Evolutionary conservation across 129 eudicot species (phyloP).

Genomic region (Rutidosis leptorrhynchoides): DNA sequence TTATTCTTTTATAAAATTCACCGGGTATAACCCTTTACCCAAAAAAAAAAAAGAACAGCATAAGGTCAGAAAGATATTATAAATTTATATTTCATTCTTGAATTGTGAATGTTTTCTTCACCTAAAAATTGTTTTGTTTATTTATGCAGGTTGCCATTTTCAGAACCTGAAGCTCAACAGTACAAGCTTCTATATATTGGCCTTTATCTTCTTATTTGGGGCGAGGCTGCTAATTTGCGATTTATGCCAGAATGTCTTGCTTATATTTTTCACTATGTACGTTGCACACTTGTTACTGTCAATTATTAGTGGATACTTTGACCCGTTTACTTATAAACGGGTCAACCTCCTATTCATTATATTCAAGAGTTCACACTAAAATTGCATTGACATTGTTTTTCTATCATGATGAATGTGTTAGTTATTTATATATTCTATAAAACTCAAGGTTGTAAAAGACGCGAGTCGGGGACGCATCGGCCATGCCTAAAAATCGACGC

Average conservation of each 20-base stretch:
- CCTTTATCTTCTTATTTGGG: constrained; percentile 97
- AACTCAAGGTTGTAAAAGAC: too few species aligned
- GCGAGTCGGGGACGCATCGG: too few species aligned
- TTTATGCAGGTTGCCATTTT: constrained; percentile 64
- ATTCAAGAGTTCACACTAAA: background rate
- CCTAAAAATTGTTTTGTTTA: constrained; percentile 1
- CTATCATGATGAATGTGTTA: background rate
- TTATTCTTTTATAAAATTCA: too few species aligned
- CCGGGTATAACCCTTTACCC: too few species aligned
- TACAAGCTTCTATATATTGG: constrained; percentile 80
- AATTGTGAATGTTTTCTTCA: background rate
- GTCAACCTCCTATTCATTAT: background rate
- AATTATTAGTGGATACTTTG: background rate
- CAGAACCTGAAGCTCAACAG: constrained; percentile 89
- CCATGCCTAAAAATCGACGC: too few species aligned
- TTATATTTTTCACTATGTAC: constrained; percentile 94
- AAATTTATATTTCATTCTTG: background rate
- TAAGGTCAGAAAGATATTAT: constrained; percentile 41
- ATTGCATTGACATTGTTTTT: background rate
- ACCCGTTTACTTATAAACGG: background rate
- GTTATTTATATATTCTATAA: background rate
- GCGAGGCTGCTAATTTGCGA: constrained; percentile 95
- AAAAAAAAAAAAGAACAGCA: constrained; percentile 81
- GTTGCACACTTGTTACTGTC: constrained; percentile 22
- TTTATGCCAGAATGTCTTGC: constrained; percentile 99